Percentiles rank a stretch among this genome's conserved stretches.
Conservation (phyloP, 805 yeast genomes). For the Candida ulmi region DNA sequence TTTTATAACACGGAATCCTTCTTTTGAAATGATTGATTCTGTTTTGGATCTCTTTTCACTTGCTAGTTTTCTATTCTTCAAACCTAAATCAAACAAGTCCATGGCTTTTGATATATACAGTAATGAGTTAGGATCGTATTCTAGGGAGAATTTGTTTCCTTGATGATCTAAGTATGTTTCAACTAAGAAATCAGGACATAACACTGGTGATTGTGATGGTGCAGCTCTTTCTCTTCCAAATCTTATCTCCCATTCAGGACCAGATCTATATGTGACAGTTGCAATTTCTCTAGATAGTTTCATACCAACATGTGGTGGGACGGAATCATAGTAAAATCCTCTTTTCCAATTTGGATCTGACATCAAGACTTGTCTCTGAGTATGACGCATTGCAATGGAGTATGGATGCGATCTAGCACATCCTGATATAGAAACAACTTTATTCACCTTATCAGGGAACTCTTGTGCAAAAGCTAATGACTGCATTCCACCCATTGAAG, state of each 20-base stretch:
- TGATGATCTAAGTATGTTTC: conserved; percentile 94
- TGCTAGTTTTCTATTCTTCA: conserved; percentile 40
- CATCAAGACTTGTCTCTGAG: conserved; percentile 91
- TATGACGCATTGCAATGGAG: conserved; percentile 88
- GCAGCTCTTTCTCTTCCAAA: conserved; percentile 87
- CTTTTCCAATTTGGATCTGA: conserved; percentile 93
- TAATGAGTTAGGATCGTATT: conserved; percentile 87
- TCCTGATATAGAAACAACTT: conserved; percentile 78
- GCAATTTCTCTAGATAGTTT: conserved; percentile 91
- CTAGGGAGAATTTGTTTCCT: conserved; percentile 88
- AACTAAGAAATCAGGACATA: conserved; percentile 89
- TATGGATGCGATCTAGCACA: conserved; percentile 94
- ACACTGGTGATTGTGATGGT: conserved; percentile 71
- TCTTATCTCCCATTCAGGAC: conserved; percentile 95
- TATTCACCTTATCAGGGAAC: conserved; percentile 69
- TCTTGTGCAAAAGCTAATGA: conserved; percentile 82
- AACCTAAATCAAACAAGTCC: conserved; percentile 86
- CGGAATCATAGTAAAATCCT: conserved; percentile 72
- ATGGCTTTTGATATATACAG: conserved; percentile 87
- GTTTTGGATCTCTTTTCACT: conserved; percentile 32
- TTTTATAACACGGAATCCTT: conserved; percentile 13
- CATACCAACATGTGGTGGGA: conserved; percentile 95
- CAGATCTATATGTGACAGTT: conserved; percentile 88
- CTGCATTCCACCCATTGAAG: conserved; percentile 99
- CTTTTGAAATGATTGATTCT: conserved; percentile 24